Base-by-base conservation (phyloP, 768 basidiomycete species). In the Trametes cubensis region DNA sequence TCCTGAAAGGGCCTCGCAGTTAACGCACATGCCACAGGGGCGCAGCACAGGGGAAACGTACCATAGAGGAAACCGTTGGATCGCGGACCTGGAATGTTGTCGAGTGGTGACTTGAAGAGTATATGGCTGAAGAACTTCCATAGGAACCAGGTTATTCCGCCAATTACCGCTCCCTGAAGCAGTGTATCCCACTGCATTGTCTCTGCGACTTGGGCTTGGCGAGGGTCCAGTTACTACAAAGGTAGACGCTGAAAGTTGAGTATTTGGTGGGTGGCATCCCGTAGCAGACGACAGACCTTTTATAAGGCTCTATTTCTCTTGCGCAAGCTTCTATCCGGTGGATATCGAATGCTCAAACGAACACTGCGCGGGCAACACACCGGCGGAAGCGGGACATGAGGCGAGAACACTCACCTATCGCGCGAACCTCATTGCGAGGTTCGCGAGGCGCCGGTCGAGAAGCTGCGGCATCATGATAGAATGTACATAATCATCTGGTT, bases 81-180 rank as follows among this genome's bases (percentile, higher is more conserved):
- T n/a, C 52, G 51, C 3, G 65, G 67, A 5, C 67, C 67, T 28
- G 67, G 67, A 3, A 68, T 56, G n/a, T 64, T 66, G 38, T 68
- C 65, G 13, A 68, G 48, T 0, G 66, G 53, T 0, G 66, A 64
- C 40, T 58, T 66, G 26, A 34, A 45, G 13, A 66, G n/a, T 6
- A 61, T 11, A 20, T 50, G 57, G 2, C 48, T 38, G 26, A 63
- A 54, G 28, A 41, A 51, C 18, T 59, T 59, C 62, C 58, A 66
- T 14, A 63, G 17, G 13, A 58, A 25, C 48, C 60, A 57, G 5
- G 25, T 34, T 2, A 49, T 25, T 2, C 46, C 42, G n/a, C 58
- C 54, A 41, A 60, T 45, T 14, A 41, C 40, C 13, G 40, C 25
- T 14, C 34, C 39, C 50, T 55, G 60, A n/a, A 49, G 7, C 14